phyloP scores from a whole-genome alignment of 169 alveolate genomes.

The Eimeria necatrix region DNA sequence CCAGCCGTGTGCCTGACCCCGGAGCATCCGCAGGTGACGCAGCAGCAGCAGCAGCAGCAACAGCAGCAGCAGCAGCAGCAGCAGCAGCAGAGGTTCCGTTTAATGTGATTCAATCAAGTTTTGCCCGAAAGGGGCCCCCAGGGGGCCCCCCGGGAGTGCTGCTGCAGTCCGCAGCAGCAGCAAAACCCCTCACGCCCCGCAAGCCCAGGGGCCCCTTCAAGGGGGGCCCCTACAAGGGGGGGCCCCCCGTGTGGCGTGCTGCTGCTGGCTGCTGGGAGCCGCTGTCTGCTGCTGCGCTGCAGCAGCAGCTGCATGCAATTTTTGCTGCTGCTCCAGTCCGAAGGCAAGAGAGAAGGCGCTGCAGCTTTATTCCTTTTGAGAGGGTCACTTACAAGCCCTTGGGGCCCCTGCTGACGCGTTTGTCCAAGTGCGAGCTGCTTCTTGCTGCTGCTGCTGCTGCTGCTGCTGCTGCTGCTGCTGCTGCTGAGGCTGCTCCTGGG shows the following conservation, averaged over 20 bases:
- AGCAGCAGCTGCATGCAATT: background rate
- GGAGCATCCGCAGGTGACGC: background rate
- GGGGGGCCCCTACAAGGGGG: conserved; percentile 24
- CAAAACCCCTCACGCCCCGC: too few relatives aligned
- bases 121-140: background rate
- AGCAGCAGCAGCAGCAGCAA: background rate
- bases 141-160: too few relatives aligned
- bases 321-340: conserved; percentile 16
- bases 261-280: too few relatives aligned
- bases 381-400: background rate
- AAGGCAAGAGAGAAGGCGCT: background rate
- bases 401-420: conserved; percentile 26
- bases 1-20: background rate
- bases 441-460: background rate
- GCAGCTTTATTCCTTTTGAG: background rate
- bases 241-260: background rate
- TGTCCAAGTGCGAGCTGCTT: background rate
- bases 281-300: conserved; percentile 1
- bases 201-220: background rate
- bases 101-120: too few relatives aligned
- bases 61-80: conserved; percentile 15
- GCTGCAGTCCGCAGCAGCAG: too few relatives aligned
- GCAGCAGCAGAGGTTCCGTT: conserved; percentile 23
- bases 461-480: background rate
- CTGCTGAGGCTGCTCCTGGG: background rate